Percentiles rank a stretch among this genome's conserved stretches.
phyloP scores from a whole-genome alignment of 169 alveolate species.

The Plasmodium vinckei region DNA sequence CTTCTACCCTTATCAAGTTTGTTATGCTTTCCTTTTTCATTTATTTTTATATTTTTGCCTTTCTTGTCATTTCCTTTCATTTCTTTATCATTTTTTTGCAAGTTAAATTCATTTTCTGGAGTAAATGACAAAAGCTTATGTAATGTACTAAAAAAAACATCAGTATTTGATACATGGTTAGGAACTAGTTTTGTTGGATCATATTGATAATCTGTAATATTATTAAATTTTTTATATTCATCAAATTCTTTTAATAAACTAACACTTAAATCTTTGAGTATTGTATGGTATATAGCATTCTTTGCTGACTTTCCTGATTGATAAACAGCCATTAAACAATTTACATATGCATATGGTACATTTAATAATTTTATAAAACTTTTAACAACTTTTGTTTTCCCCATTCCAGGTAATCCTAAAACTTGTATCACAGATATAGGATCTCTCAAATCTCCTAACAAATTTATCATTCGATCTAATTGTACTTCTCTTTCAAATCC shows the following conservation, averaged over 20 bases:
- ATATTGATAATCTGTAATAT: conserved; percentile 30
- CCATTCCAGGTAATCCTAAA: conserved; percentile 76
- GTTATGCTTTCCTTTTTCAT: neutral
- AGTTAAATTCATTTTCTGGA: neutral
- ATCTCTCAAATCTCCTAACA: conserved; percentile 69
- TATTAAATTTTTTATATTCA: conserved; percentile 50
- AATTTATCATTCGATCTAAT: conserved; percentile 48
- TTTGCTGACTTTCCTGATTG: conserved; percentile 76
- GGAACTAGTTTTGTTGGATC: conserved; percentile 77
- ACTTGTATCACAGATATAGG: conserved; percentile 72
- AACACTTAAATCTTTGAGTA: conserved; percentile 64
- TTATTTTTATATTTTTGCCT: neutral
- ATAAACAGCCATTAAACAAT: conserved; percentile 75
- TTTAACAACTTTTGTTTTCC: conserved; percentile 74
- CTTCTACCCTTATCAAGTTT: neutral
- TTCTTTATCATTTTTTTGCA: neutral
- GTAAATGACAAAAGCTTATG: conserved; percentile 65
- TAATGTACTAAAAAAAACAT: conserved; percentile 49
- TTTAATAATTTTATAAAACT: conserved; percentile 37
- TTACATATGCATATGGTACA: conserved; percentile 75
- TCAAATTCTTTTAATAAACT: conserved; percentile 57
- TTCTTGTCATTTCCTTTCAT: neutral
- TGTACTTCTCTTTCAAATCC: conserved; percentile 78
- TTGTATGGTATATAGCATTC: conserved; percentile 71
- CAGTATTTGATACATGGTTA: conserved; percentile 60